Evolutionary conservation across 768 basidiomycete species (phyloP), one percentile per base, ranked within the genome.

Genomic region (Pleurotus salmoneostramineus): DNA sequence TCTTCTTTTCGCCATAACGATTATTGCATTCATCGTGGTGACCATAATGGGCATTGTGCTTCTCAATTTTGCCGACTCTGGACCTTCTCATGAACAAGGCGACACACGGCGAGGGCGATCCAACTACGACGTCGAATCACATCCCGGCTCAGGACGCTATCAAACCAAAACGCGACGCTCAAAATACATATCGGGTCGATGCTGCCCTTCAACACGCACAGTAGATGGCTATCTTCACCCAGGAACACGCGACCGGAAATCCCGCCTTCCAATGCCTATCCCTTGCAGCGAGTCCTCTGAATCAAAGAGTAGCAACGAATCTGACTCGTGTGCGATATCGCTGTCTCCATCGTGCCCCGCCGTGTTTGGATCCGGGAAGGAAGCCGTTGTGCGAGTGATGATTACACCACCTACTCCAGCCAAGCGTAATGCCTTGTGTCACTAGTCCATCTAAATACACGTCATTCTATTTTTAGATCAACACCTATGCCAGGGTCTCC

Each of bases 381-480:
- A 32, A 11, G 52, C 5, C 4, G 56, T 56, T 15, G 56, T 56
- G 2, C 56, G 56, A n/a, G 43, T 46, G 14, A 47, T 37, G 33
- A 48, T 56, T 36, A 56, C 56, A 47, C 56, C 56, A 47, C 56
- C 56, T 14, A 56, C 56, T 46, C 56, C 56, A 46, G 56, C 56
- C 43, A 56, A 48, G 56, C 52, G 52, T 42, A 55, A 55, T 43
- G 32, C 40, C 40, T n/a, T 43, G 40, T 55, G 43, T 55, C 52
- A 55, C 32, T 55, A 55, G 21, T 17, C 50, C 21, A n/a, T 3
- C 32, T n/a, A 0, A 4, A 52, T n/a, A 36, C 34, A 52, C 50
- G 50, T 52, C 52, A 44, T 44, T 43, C 52, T 55, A 55, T 55
- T 21, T 55, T 42, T 42, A 27, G 52, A 37, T 48, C 62, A 56